These are phyloP conservation scores for Quercus variabilis DNA, from an alignment of 306 rosid genomes.

Conservation along the genomic window DNA sequence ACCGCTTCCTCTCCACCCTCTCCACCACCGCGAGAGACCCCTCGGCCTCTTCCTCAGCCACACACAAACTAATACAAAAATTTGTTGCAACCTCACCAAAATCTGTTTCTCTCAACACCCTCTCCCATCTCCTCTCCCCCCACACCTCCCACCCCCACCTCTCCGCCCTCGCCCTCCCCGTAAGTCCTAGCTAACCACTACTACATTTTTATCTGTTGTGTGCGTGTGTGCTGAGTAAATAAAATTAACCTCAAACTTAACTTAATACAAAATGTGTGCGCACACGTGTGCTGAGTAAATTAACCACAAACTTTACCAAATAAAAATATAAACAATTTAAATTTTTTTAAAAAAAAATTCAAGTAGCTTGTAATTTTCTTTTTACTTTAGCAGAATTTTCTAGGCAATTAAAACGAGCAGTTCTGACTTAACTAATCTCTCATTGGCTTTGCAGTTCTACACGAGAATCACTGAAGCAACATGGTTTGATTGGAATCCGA, in stretches of 20 bases:
- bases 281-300: background rate
- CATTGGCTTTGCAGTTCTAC: conserved; percentile 48
- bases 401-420: background rate
- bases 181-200: conserved; percentile 19
- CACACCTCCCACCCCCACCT: conserved; percentile 46
- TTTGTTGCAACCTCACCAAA: conserved; percentile 54
- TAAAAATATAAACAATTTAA: too few species aligned
- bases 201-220: background rate
- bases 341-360: too few species aligned
- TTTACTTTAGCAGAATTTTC: background rate
- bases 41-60: conserved; percentile 30
- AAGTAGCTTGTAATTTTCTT: background rate
- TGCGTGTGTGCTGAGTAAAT: background rate
- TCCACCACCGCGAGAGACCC: conserved; percentile 29
- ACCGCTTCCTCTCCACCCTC: conserved; percentile 66
- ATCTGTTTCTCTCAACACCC: conserved; percentile 56
- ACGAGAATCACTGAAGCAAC: conserved; percentile 45
- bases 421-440: background rate
- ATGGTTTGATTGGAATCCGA: conserved; percentile 74
- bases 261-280: background rate
- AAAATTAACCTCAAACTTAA: too few species aligned
- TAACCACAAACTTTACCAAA: too few species aligned
- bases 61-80: conserved; percentile 43
- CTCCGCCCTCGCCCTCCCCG: conserved; percentile 53
- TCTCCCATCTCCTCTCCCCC: conserved; percentile 68